phyloP scores from a whole-genome alignment of 768 basidiomycete genomes.

The Mycena indigotica region DNA sequence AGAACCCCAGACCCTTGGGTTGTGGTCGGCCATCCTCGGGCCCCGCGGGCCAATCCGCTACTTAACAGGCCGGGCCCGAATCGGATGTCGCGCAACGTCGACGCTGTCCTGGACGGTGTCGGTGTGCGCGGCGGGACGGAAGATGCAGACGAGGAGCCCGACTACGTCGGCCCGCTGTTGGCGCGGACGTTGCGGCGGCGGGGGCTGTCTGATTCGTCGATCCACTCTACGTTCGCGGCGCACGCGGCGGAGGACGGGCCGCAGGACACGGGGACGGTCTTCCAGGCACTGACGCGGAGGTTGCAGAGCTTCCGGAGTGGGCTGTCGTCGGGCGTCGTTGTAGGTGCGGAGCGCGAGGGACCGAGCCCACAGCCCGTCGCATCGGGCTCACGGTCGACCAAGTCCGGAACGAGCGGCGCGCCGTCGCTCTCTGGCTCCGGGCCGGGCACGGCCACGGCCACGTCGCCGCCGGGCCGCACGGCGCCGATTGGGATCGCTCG shows the following conservation, averaged over 20 bases:
- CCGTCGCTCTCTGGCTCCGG: constrained; percentile 8
- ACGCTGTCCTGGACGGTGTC: constrained; percentile 71
- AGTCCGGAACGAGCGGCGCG: background rate
- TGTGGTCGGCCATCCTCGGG: constrained; percentile 50
- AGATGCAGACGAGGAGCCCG: constrained; percentile 43
- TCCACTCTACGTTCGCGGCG: constrained; percentile 78
- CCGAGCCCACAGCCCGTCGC: too few species aligned
- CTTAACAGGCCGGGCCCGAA: constrained; percentile 19
- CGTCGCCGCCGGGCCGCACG: constrained; percentile 11
- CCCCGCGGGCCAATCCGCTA: constrained; percentile 16
- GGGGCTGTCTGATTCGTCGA: constrained; percentile 90
- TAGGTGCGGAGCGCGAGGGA: background rate
- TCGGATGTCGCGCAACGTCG: constrained; percentile 66
- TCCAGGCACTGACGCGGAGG: constrained; percentile 55
- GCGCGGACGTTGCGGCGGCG: constrained; percentile 72
- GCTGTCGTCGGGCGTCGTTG: background rate
- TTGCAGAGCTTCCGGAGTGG: constrained; percentile 48
- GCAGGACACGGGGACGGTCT: constrained; percentile 48
- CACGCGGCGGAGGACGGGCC: constrained; percentile 35
- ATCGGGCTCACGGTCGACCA: too few species aligned
- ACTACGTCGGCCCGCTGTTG: constrained; percentile 54
- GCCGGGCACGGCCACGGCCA: too few species aligned
- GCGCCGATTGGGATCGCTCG: constrained; percentile 10
- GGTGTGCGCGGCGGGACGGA: constrained; percentile 15
- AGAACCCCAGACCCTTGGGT: constrained; percentile 70